These are phyloP conservation scores for Colletotrichum echinochloae DNA, from an alignment of 2,329 filamentous ascomycete species.

Conservation along the genomic window DNA sequence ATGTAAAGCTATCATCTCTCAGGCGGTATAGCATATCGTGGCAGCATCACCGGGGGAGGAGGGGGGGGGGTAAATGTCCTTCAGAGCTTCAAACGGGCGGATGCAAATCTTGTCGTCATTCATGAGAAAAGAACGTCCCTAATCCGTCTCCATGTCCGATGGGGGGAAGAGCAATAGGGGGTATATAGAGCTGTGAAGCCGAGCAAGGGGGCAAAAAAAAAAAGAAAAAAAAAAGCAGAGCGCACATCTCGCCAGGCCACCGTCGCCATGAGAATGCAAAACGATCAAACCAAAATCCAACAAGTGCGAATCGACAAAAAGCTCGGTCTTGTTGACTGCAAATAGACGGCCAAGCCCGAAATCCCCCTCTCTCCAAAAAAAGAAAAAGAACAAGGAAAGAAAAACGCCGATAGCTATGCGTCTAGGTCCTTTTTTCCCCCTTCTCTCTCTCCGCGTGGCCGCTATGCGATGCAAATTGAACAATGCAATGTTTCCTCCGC, in stretches of 20 bases:
- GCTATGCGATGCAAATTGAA: conserved; percentile 10
- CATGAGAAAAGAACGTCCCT: background rate
- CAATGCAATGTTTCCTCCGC: background rate
- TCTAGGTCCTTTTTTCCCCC: background rate
- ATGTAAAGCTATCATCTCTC: background rate
- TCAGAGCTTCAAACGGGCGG: background rate
- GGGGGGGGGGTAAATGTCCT: background rate
- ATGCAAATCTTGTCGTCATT: conserved; percentile 6
- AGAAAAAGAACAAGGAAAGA: no score
- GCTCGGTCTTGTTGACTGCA: background rate
- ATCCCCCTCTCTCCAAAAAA: no score
- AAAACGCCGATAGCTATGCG: conserved; percentile 18
- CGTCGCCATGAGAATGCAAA: conserved; percentile 7
- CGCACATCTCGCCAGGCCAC: background rate
- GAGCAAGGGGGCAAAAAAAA: background rate
- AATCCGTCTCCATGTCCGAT: conserved; percentile 6
- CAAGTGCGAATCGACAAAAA: background rate
- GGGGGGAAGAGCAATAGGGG: background rate
- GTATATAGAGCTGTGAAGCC: conserved; percentile 15
- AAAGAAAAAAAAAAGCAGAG: background rate
- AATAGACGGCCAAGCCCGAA: background rate
- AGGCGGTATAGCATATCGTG: background rate
- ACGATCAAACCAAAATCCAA: no score
- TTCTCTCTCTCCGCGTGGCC: background rate
- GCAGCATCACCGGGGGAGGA: background rate